Evolutionary conservation across 192 early-diverging fungal genomes (phyloP), one percentile per base, ranked within the genome.

Genomic region (Mortierella hygrophila): DNA sequence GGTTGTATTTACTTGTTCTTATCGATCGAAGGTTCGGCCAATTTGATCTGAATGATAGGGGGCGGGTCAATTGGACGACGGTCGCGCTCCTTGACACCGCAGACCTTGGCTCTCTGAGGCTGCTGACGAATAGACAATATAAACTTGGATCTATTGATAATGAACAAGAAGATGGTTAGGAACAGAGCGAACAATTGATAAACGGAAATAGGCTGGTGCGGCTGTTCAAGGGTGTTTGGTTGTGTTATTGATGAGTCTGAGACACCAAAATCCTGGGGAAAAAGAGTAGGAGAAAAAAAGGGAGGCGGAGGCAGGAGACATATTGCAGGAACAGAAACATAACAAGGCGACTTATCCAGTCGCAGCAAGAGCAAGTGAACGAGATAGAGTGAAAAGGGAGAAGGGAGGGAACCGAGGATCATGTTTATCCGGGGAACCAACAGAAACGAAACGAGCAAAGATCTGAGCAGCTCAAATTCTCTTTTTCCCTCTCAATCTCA

Each of bases 61-160:
- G 95, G 95, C 49, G 95, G 95, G 77, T 96, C 95, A 37, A 96
- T 89, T 23, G 95, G 95, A 40, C 95, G 88, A 77, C 95, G 89
- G 85, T 96, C 95, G 91, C 97, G 96, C 80, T 97, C 97, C 77
- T 96, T 97, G 89, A 94, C 94, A 77, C 96, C 96, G 87, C 97
- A 98, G 89, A 97, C 94, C 72, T 96, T 92, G 23, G 96, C 96
- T 86, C 94, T 94, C 82, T 93, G 91, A 18, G 97, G 96, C 86
- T 97, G 93, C 85, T 98, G 97, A 32, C 94, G 91, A 55, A 97
- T 92, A 60, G 92, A 88, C 38, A 97, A 87, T 15, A 75, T 74
- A 87, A 92, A 93, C 44, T 84, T 82, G 46, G 75, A 72, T 23
- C 88, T 89, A 74, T n/a, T 38, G 26, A 29, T 11, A 76, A 23